Evolutionary conservation across 495 filamentous ascomycete species (phyloP).

Genomic region (Talaromyces adpressus): DNA sequence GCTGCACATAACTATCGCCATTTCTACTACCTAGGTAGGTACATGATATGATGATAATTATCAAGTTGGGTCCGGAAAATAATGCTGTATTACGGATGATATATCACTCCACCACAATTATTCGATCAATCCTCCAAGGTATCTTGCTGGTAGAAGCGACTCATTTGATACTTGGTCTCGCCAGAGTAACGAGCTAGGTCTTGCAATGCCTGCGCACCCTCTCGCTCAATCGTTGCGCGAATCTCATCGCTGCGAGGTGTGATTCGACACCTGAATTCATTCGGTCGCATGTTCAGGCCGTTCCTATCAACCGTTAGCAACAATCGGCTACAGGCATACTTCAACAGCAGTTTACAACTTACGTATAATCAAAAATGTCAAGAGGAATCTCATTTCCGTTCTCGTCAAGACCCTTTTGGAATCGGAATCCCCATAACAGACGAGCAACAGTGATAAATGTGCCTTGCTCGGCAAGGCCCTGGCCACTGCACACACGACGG

Average conservation of each 20-base stretch:
- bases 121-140: background rate
- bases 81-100: background rate
- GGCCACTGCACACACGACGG: conserved; percentile 24
- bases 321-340: background rate
- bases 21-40: background rate
- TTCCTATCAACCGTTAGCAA: background rate
- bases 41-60: background rate
- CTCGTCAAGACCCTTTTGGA: conserved; percentile 19
- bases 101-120: background rate
- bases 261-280: background rate
- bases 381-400: conserved; percentile 43
- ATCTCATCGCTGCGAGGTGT: background rate
- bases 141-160: background rate
- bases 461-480: conserved; percentile 36
- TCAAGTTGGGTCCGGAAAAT: background rate
- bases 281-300: background rate
- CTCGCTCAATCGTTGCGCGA: background rate
- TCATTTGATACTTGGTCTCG: background rate
- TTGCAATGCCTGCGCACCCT: background rate
- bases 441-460: conserved; percentile 11
- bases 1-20: background rate
- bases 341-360: background rate
- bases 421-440: conserved; percentile 8
- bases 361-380: conserved; percentile 21
- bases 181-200: background rate